Conservation (phyloP, 495 filamentous ascomycete genomes). For the Tetracladium marchalianum region DNA sequence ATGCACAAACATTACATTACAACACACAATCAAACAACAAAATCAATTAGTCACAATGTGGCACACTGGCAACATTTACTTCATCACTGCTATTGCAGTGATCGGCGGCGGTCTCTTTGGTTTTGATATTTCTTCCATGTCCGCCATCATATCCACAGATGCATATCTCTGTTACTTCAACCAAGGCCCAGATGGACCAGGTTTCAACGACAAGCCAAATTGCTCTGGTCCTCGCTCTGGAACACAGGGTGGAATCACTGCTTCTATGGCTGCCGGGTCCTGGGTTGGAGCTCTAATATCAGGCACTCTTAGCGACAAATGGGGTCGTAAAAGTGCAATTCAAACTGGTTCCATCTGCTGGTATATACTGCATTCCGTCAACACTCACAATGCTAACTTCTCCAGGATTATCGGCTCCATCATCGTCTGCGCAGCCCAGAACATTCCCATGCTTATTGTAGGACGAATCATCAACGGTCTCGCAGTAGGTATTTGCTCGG, state of each 20-base stretch:
- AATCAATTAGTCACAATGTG: slow-evolving; percentile 23
- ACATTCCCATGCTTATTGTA: slow-evolving; percentile 62
- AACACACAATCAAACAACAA: not conserved
- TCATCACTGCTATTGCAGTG: slow-evolving; percentile 64
- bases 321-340: slow-evolving; percentile 61
- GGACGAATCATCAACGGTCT: slow-evolving; percentile 71
- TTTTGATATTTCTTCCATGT: slow-evolving; percentile 74
- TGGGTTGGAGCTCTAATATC: slow-evolving; percentile 59
- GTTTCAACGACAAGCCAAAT: slow-evolving; percentile 11
- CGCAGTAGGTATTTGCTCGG: slow-evolving; percentile 64
- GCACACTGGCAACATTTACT: slow-evolving; percentile 57
- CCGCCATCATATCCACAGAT: slow-evolving; percentile 52
- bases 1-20: no score
- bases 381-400: slow-evolving; percentile 18
- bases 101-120: slow-evolving; percentile 72
- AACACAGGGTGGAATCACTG: slow-evolving; percentile 41
- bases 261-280: slow-evolving; percentile 64
- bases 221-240: slow-evolving; percentile 21
- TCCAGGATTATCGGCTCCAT: slow-evolving; percentile 52
- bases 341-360: slow-evolving; percentile 53
- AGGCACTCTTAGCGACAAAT: slow-evolving; percentile 51
- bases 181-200: slow-evolving; percentile 27
- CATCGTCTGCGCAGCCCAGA: slow-evolving; percentile 58
- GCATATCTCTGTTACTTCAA: slow-evolving; percentile 58
- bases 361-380: slow-evolving; percentile 27